Conservation (phyloP, 2,329 filamentous ascomycete genomes). For the Trichoderma aggressivum region DNA sequence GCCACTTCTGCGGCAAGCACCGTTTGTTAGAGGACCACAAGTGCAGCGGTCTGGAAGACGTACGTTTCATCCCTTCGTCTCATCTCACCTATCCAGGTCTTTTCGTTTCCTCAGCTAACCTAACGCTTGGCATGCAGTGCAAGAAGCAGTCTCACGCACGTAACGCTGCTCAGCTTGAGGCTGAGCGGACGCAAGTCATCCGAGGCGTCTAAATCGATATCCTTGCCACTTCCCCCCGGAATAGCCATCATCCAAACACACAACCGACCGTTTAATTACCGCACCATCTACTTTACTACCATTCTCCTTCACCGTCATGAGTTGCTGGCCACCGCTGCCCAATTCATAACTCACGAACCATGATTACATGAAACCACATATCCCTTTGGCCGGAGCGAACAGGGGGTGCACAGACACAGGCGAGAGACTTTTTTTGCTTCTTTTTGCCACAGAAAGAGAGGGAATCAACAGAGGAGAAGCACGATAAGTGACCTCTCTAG, state of each 20-base stretch:
- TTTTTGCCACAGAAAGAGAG: background rate
- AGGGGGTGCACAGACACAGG: background rate
- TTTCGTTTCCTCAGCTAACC: background rate
- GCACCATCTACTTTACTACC: background rate
- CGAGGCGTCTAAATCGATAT: conserved; percentile 66
- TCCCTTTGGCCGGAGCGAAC: background rate
- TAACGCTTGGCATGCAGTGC: conserved; percentile 53
- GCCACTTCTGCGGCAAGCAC: conserved; percentile 94
- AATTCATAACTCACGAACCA: conserved; percentile 13
- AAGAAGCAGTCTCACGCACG: conserved; percentile 95
- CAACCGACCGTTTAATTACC: conserved; percentile 8
- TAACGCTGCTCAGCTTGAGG: conserved; percentile 88
- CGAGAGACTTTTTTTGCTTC: background rate
- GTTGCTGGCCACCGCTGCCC: background rate
- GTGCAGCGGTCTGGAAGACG: conserved; percentile 87
- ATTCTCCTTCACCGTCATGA: background rate
- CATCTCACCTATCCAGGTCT: background rate
- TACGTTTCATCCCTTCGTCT: conserved; percentile 40
- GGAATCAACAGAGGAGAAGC: background rate
- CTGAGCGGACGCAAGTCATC: conserved; percentile 90
- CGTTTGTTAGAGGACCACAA: conserved; percentile 90
- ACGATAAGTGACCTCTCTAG: background rate
- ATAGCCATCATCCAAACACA: background rate
- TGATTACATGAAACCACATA: conserved; percentile 21
- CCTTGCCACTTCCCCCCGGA: background rate